Conservation (phyloP, 2,329 filamentous ascomycete species). For the Penicillium sp. region DNA sequence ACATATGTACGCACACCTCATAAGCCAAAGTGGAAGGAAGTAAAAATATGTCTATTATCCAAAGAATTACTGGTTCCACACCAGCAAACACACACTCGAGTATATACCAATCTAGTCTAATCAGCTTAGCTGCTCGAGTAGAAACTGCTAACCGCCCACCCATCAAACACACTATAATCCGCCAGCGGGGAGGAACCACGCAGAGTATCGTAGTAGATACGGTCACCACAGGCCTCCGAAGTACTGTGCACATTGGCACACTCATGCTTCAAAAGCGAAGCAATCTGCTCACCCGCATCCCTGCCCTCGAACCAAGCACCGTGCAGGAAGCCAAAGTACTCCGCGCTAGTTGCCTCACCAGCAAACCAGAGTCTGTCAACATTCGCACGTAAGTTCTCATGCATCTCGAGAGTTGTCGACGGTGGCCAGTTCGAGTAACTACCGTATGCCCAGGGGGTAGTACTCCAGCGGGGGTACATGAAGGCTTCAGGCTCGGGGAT, state of each 20-base stretch:
- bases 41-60: too few species aligned
- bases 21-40: too few species aligned
- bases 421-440: slow-evolving; percentile 66
- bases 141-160: slow-evolving; percentile 18
- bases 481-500: slow-evolving; percentile 60
- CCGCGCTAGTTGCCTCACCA: slow-evolving; percentile 58
- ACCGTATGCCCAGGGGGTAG: slow-evolving; percentile 51
- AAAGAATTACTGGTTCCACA: not conserved
- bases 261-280: slow-evolving; percentile 5
- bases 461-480: slow-evolving; percentile 58
- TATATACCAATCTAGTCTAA: not conserved
- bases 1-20: too few species aligned
- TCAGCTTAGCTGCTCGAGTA: slow-evolving; percentile 12
- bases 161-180: slow-evolving; percentile 21
- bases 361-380: slow-evolving; percentile 59
- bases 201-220: slow-evolving; percentile 11
- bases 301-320: slow-evolving; percentile 57
- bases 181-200: slow-evolving; percentile 17
- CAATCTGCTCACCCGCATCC: slow-evolving; percentile 41
- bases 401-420: slow-evolving; percentile 59
- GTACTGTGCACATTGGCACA: slow-evolving; percentile 9
- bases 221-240: slow-evolving; percentile 11
- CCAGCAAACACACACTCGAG: not conserved
- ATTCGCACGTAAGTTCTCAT: slow-evolving; percentile 65
- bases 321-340: slow-evolving; percentile 64